Evolutionary conservation across 805 yeast species (phyloP).

Genomic region (Ogataea henricii): DNA sequence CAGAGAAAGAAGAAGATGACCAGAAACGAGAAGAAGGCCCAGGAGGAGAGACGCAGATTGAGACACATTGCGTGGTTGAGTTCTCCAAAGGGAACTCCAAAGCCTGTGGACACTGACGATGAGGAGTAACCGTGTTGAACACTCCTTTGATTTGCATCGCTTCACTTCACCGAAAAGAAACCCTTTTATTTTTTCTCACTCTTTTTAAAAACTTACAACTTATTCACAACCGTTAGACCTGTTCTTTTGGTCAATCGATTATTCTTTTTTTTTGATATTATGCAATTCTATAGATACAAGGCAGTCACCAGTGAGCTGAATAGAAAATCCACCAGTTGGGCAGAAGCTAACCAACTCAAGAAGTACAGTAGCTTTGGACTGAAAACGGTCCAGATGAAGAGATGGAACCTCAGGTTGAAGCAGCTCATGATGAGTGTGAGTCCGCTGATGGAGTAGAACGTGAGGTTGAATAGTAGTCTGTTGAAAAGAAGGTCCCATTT

Average conservation of each 20-base stretch:
- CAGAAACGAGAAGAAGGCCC: conserved; percentile 89
- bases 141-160: not conserved
- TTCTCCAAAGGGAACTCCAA: conserved; percentile 97
- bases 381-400: conserved; percentile 97
- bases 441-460: conserved; percentile 63
- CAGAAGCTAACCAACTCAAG: conserved; percentile 69
- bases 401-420: conserved; percentile 71
- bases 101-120: conserved; percentile 90
- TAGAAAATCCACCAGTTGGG: conserved; percentile 41
- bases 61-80: conserved; percentile 94
- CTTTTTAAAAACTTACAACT: too few species aligned
- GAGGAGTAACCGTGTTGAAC: too few species aligned
- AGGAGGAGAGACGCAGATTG: conserved; percentile 91
- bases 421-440: conserved; percentile 68
- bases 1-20: conserved; percentile 95
- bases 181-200: not conserved
- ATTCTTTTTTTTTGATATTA: not conserved
- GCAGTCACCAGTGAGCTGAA: conserved; percentile 24
- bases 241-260: too few species aligned
- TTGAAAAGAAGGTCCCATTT: conserved; percentile 40
- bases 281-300: conserved; percentile 2
- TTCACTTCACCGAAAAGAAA: not conserved
- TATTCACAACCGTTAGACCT: not conserved
- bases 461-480: conserved; percentile 40
- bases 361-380: conserved; percentile 87